Evolutionary conservation across 179 eudicot genomes (phyloP), one percentile per base, ranked within the genome.

Genomic region (Carnegiea gigantea): DNA sequence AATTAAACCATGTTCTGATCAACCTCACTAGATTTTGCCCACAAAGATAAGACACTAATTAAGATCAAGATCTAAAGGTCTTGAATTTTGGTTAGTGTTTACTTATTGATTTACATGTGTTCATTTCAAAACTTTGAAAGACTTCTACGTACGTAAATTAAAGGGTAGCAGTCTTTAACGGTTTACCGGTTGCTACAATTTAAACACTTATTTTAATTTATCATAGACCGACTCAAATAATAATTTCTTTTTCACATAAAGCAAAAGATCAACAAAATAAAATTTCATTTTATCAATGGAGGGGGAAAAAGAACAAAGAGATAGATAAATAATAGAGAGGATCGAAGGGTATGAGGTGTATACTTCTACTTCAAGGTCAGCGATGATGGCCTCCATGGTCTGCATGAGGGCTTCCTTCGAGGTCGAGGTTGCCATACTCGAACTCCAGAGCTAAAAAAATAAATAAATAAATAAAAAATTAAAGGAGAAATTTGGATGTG

Each of bases 291-390:
- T 9, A 48, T 48, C 15, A 2, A 48, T 48, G 9, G 1, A 11
- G 48, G 1, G 0, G 17, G 20, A 3, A 75, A 15, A 65, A 28
- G 46, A 28, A 28, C 30, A 28, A 26, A 70, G 13, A 24, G n/a
- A 14, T 18, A 18, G 46, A 48, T 1, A 64, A 57, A 57, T 15
- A 33, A 49, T 78, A 26, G n/a, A 28, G 10, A n/a, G 77, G 70
- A 13, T 24, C 30, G 9, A 51, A 67, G 73, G 21, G 8, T 17
- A 33, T 12, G 30, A 17, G 33, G 73, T 15, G 23, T 30, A 33
- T 80, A 84, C 86, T 65, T 84, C 81, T 18, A 51, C 70, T 78
- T 84, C 86, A 20, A 84, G 86, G 13, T 84, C 86, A 51, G 49
- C 26, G 43, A 84, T 67, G 57, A 84, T 73, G 30, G 79, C 38